phyloP scores from a whole-genome alignment of 257 asterid species.

The Lycium barbarum region DNA sequence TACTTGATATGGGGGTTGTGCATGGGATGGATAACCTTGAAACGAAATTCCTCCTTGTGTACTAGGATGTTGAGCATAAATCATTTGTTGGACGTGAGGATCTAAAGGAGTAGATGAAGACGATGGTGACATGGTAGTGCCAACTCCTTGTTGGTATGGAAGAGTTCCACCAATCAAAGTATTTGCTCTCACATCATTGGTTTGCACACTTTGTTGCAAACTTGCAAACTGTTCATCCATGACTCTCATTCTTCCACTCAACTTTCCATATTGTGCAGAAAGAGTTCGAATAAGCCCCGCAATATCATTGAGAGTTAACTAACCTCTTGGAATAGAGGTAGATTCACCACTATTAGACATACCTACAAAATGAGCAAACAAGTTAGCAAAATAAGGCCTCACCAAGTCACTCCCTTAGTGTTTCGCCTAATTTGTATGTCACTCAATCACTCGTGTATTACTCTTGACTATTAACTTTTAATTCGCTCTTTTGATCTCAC shows the following conservation, averaged over 20 bases:
- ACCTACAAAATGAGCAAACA: no score
- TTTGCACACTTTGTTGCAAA: neutral
- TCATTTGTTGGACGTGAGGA: neutral
- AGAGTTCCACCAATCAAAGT: neutral
- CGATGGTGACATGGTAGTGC: neutral
- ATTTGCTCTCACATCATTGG: no score
- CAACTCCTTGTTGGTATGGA: neutral
- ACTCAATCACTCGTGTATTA: neutral
- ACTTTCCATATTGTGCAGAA: neutral
- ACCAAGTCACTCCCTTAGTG: neutral
- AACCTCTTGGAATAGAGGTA: no score
- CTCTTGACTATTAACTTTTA: neutral
- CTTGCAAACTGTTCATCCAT: neutral
- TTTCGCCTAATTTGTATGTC: neutral
- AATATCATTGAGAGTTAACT: no score
- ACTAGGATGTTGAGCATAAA: neutral
- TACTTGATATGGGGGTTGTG: neutral
- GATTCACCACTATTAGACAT: no score
- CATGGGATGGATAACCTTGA: neutral
- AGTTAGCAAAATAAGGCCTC: neutral
- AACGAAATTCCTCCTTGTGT: neutral
- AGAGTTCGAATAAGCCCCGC: no score
- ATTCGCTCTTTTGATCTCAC: no score
- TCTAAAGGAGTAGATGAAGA: neutral
- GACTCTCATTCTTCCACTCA: neutral